A percentile compares a stretch with the other conserved stretches of the same genome.
Conservation (phyloP, 1,139 yeast species). For the Yamadazyma siamensis region DNA sequence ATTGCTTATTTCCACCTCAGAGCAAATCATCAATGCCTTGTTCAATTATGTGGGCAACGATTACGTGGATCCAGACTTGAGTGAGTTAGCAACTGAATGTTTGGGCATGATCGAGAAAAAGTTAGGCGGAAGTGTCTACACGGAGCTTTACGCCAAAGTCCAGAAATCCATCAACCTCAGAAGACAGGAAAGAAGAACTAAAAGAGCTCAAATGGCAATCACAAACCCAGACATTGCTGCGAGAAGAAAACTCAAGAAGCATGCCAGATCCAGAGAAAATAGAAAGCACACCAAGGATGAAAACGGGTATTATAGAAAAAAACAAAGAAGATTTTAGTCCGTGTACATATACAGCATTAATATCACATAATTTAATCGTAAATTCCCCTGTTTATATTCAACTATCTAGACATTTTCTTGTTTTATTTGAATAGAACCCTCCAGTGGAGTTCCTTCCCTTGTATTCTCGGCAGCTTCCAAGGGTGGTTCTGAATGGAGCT, state of each 20-base stretch:
- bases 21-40: slow-evolving; percentile 57
- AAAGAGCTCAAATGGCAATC: slow-evolving; percentile 73
- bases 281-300: slow-evolving; percentile 73
- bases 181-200: slow-evolving; percentile 73
- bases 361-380: too few relatives aligned
- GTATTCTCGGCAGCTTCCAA: too few relatives aligned
- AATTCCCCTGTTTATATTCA: too few relatives aligned
- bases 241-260: slow-evolving; percentile 70
- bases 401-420: slow-evolving; percentile 1
- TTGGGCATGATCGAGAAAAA: slow-evolving; percentile 63
- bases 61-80: slow-evolving; percentile 49
- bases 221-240: slow-evolving; percentile 82
- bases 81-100: slow-evolving; percentile 64
- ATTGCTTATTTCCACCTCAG: slow-evolving; percentile 36
- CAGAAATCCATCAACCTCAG: slow-evolving; percentile 55
- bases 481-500: slow-evolving; percentile 6
- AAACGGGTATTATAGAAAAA: slow-evolving; percentile 69
- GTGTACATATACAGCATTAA: not conserved
- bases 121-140: slow-evolving; percentile 71
- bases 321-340: slow-evolving; percentile 34
- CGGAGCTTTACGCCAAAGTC: slow-evolving; percentile 62
- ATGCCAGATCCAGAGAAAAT: slow-evolving; percentile 71
- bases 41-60: slow-evolving; percentile 51
- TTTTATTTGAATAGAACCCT: not conserved
- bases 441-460: too few relatives aligned